Evolutionary conservation across 306 rosid genomes (phyloP), one percentile per base, ranked within the genome.

Genomic region (Alnus glutinosa): DNA sequence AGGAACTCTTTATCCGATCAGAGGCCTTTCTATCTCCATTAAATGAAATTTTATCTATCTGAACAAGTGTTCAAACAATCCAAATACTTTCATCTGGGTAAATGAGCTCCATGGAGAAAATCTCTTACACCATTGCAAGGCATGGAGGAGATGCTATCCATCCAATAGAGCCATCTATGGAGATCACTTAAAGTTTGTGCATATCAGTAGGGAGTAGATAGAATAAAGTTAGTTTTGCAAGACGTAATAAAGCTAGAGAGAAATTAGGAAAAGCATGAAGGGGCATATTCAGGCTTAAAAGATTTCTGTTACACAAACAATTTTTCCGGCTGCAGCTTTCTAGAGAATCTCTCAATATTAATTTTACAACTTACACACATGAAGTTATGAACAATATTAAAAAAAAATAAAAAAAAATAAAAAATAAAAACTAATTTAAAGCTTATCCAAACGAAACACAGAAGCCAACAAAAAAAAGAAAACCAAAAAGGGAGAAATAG

Each of bases 331-430:
- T 2, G 71, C 71, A 66, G 28, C 13, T 66, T 66, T 66, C 30
- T 39, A 14, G 5, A 42, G 46, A 42, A 0, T 4, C 5, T 42
- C 46, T 4, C 46, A 42, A 68, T 18, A 74, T 74, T 77, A 58
- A 47, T 19, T 54, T 51, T 64, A 57, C 76, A 68, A 55, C 58
- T 18, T 64, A 76, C 66, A 61, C 76, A 19, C 73, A 28, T 70
- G 81, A 78, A 69, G 73, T 63, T 77, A 44, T 47, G 6, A 18
- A 54, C 15, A 4, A 1, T 32, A 62, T 34, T 7, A 19, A 46
- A 68, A 42, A 66, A 81, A 63, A 80, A 77, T 77, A 80, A 75
- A 34, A 77, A 78, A 80, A 75, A n/a, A n/a, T n/a, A n/a, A n/a
- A n/a, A n/a, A n/a, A n/a, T n/a, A n/a, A n/a, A 71, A 72, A 70